Conservation (phyloP, 2,329 filamentous ascomycete species). For the Fusarium temperatum region DNA sequence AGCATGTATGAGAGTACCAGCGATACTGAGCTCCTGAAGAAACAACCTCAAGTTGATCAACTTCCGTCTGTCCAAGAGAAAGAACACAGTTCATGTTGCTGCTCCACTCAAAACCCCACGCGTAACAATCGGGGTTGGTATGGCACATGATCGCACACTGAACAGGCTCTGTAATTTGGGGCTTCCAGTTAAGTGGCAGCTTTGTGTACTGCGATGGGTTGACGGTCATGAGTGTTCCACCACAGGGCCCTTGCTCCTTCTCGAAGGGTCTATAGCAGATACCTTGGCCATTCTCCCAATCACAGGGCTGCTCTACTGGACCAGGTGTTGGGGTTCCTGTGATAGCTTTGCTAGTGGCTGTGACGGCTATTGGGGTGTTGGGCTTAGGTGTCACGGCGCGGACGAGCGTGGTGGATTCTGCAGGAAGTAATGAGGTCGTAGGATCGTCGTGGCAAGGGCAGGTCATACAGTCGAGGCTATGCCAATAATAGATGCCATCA, state of each 20-base stretch:
- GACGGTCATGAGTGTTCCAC: not conserved
- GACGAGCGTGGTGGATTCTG: not conserved
- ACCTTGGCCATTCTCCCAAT: not conserved
- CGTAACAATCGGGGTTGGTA: not conserved
- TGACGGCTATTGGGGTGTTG: not conserved
- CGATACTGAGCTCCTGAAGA: not conserved
- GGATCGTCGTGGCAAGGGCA: not conserved
- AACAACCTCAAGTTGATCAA: not conserved
- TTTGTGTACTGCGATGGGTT: not conserved
- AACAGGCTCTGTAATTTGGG: not conserved
- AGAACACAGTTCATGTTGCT: not conserved
- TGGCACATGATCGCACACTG: not conserved
- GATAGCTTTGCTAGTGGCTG: not conserved
- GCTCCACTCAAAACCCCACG: not conserved
- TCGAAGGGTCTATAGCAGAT: not conserved
- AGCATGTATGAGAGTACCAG: not conserved
- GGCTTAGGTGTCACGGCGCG: not conserved
- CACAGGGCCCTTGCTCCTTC: not conserved
- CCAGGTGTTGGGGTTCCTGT: not conserved
- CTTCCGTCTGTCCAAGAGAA: not conserved
- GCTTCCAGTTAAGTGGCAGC: not conserved
- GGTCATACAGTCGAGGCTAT: not conserved
- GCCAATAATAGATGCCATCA: conserved; percentile 5
- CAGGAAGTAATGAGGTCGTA: not conserved
- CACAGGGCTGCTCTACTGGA: not conserved